Evolutionary conservation across 2,329 filamentous ascomycete genomes (phyloP).

Genomic region (Hypoxylon sp.): DNA sequence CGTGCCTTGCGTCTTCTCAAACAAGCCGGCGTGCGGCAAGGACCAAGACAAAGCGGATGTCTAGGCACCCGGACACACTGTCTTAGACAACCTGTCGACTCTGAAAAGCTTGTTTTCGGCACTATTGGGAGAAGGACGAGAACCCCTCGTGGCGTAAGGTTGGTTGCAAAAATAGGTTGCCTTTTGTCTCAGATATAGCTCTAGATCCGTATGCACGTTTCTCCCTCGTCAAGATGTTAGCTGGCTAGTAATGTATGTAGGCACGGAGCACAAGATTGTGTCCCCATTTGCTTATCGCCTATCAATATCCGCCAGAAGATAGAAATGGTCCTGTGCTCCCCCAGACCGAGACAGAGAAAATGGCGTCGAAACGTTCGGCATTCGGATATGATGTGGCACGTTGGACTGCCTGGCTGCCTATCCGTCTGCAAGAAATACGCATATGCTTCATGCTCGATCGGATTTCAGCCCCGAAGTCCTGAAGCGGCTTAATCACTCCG

Average conservation of each 20-base stretch:
- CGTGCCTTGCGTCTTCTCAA: background rate
- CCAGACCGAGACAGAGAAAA: constrained; percentile 12
- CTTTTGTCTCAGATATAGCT: constrained; percentile 14
- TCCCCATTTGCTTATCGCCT: constrained; percentile 10
- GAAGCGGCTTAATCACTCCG: background rate
- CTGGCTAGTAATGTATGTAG: background rate
- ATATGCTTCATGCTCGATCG: constrained; percentile 6
- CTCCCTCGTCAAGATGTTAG: constrained; percentile 1
- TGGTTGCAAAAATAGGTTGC: constrained; percentile 12
- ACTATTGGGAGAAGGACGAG: background rate
- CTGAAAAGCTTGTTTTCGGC: constrained; percentile 23
- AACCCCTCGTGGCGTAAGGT: constrained; percentile 25
- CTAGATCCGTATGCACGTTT: constrained; percentile 19
- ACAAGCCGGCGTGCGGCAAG: constrained; percentile 16
- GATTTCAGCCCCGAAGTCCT: background rate
- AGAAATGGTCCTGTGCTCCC: constrained; percentile 4
- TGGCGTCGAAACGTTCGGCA: constrained; percentile 1
- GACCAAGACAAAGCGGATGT: constrained; percentile 21
- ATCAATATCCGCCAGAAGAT: constrained; percentile 17
- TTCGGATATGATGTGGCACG: background rate
- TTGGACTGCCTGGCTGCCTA: background rate
- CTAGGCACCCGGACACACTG: constrained; percentile 7
- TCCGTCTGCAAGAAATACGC: background rate
- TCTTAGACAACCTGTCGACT: constrained; percentile 4
- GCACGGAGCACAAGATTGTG: constrained; percentile 8